phyloP scores from a whole-genome alignment of 2,329 filamentous ascomycete species.

The Salinomyces thailandicus region DNA sequence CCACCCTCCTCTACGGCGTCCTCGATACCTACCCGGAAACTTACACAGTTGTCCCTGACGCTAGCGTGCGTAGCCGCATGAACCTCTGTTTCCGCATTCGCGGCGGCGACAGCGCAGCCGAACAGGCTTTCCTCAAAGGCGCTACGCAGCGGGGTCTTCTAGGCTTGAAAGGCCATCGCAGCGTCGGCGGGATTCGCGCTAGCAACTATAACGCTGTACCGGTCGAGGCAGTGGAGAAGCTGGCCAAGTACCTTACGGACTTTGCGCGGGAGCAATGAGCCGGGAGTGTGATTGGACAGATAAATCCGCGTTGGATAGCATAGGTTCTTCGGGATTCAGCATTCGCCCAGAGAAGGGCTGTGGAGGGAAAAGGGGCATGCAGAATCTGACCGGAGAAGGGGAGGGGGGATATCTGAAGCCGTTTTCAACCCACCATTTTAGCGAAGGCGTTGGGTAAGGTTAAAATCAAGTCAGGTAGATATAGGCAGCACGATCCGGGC shows the following conservation, averaged over 20 bases:
- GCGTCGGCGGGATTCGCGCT: constrained; percentile 73
- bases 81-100: constrained; percentile 85
- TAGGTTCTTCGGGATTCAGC: not conserved
- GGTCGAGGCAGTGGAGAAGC: constrained; percentile 54
- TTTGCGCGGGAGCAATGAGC: constrained; percentile 33
- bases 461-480: no score
- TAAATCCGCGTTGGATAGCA: not conserved
- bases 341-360: no score
- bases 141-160: constrained; percentile 58
- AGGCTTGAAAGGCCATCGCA: constrained; percentile 81
- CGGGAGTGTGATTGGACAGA: not conserved
- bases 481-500: no score
- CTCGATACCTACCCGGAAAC: constrained; percentile 62
- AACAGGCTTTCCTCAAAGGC: constrained; percentile 70
- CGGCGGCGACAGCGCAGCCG: constrained; percentile 51
- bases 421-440: not conserved
- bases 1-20: constrained; percentile 61
- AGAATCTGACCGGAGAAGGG: no score
- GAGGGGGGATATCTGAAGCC: no score
- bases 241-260: constrained; percentile 54
- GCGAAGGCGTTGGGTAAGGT: not conserved
- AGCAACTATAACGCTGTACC: constrained; percentile 85
- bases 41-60: constrained; percentile 72
- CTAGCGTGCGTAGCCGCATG: constrained; percentile 71
- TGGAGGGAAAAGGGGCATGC: no score